Evolutionary conservation across 805 yeast genomes (phyloP).

Genomic region (Lachancea sp.): DNA sequence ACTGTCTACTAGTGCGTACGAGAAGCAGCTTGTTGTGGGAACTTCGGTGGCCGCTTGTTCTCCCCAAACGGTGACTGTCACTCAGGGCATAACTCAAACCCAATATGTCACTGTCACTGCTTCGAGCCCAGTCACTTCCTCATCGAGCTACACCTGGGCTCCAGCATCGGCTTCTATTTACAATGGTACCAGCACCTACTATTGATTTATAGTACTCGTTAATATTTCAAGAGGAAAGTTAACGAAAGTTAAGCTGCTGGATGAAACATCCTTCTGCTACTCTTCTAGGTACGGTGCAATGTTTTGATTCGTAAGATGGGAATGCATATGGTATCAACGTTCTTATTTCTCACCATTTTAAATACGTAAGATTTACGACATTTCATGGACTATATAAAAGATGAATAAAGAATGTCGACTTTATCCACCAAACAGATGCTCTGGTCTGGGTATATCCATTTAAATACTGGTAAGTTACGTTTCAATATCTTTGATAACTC

Average conservation of each 20-base stretch:
- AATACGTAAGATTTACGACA: too few relatives aligned
- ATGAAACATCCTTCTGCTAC: neutral
- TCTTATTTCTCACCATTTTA: too few relatives aligned
- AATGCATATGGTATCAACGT: too few relatives aligned
- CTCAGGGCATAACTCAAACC: constrained; percentile 11
- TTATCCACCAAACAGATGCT: too few relatives aligned
- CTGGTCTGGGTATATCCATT: too few relatives aligned
- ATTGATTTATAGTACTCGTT: neutral
- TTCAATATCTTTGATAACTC: too few relatives aligned
- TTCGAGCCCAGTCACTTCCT: constrained; percentile 1
- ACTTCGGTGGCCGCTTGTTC: constrained; percentile 9
- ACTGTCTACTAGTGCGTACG: constrained; percentile 10
- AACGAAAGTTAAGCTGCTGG: too few relatives aligned
- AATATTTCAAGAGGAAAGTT: neutral
- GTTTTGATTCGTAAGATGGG: neutral
- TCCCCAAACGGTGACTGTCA: constrained; percentile 14
- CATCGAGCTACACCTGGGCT: constrained; percentile 2
- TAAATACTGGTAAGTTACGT: too few relatives aligned
- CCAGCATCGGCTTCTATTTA: constrained; percentile 6
- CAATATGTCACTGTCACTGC: constrained; percentile 12
- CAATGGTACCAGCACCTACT: constrained; percentile 1
- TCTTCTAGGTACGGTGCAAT: neutral
- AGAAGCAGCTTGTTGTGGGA: constrained; percentile 10
- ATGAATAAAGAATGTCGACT: too few relatives aligned
- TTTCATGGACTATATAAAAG: too few relatives aligned